Base-by-base conservation (phyloP, 208 protist species). In the Lotmaria passim region DNA sequence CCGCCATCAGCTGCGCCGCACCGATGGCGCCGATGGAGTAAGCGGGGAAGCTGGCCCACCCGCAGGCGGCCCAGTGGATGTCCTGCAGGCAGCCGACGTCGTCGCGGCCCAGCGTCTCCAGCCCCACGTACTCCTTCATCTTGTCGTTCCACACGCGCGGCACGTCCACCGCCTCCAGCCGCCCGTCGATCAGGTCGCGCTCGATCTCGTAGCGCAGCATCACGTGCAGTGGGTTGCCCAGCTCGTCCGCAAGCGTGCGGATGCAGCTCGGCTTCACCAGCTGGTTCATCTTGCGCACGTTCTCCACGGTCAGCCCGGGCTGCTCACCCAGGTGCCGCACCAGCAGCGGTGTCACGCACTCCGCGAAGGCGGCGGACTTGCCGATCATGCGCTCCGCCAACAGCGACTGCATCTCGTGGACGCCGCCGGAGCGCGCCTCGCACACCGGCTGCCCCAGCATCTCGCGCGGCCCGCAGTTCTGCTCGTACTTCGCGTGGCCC, bases 181-280 rank as follows among this genome's bases (percentile, higher is more conserved):
- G 84, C 14, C 86, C 90, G 12, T 91, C 78, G 17, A 95, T 83
- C 15, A 97, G 69, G 50, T 79, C 69, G 28, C 73, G 73, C 67
- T 96, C 93, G 34, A 96, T 89, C 56, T 95, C 87, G 73, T 85
- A 95, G 53, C 91, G 78, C 36, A 97, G 48, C 43, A 95, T 85
- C 26, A 94, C 73, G 64, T 97, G 93, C 23, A 95, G 71, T 19
- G 88, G 84, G 79, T 96, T 93, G 59, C 81, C 85, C 26, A 97
- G 60, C 77, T 97, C 93, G 59, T 97, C 89, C 8, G 88, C 79
- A 23, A 89, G 58, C 24, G 93, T 83, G 28, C 89, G 88, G 57
- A 93, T 95, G 43, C 75, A 75, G 41, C 82, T 78, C 3, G 82
- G 86, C 38, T 58, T n/a, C n/a, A n/a, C n/a, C n/a, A n/a, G n/a